Base-by-base conservation (phyloP, 208 protist genomes). In the Tritrichomonas musculus region DNA sequence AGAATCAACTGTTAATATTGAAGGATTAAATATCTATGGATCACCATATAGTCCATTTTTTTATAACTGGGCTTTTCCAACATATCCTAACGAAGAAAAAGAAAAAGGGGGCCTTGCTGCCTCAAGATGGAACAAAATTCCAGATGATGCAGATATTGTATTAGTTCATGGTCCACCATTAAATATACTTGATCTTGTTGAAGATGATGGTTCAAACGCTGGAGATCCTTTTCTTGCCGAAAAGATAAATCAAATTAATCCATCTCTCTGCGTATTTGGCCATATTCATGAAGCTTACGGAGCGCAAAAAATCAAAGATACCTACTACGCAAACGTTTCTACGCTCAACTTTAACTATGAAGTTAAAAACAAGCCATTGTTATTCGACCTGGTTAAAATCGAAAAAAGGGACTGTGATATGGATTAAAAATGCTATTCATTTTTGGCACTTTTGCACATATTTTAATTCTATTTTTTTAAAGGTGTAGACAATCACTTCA, bases 211-310 rank as follows among this genome's bases (percentile, higher is more conserved):
- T 82, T 0, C 13, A 69, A 33, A 66, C 33, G 50, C n/a, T 50
- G 94, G 94, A 27, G 55, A 47, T 53, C 33, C 93, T 33, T 82
- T 44, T 65, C 39, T 94, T 5, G 30, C n/a, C 3, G 39, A 94
- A 22, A 47, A 9, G 50, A 60, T 94, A 22, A 55, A 92, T 11
- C 2, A 36, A 65, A 94, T 94, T 25, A 3, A 92, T 27, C 94
- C 94, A 22, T 30, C 72, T n/a, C 9, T 94, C 17, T 33, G 92
- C 50, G 41, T 94, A 11, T 94, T 92, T 80, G 94, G 94, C 4
- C 94, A 94, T 64, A 65, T 94, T 13, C 94, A 94, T 92, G 94
- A 94, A 75, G 41, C 41, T 17, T 94, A 94, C 47, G 94, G 94
- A 49, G 27, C 93, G 25, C 9, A 33, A 20, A 64, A 93, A 17